Evolutionary conservation across 495 filamentous ascomycete species (phyloP), one percentile per base, ranked within the genome.

Genomic region (Paragyromitra xinjiangensis): DNA sequence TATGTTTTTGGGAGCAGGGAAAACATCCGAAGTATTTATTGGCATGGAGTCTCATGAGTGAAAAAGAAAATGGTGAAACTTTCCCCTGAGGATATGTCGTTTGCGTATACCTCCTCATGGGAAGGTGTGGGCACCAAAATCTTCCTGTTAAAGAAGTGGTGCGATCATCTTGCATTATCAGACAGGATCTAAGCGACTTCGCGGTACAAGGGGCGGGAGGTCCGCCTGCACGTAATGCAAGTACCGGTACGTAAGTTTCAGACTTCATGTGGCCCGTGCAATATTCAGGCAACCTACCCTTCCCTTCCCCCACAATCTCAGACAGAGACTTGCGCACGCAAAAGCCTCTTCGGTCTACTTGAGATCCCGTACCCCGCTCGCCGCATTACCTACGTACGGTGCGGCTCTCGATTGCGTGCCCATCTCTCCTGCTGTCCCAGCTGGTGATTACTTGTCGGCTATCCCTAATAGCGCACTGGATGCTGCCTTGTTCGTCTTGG

Each of bases 211-310:
- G 70, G 70, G 61, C 70, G 70, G 70, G 70, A 73, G 48, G 26
- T 40, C 59, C 39, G 59, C 70, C 64, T 73, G 70, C 70, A 64
- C 70, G 70, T 42, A 65, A 63, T 73, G 19, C 61, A 44, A 55
- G 59, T 73, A 65, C 61, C 22, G 34, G 61, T 40, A 64, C 26
- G 50, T 53, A 29, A 56, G 34, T 62, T 16, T 22, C 70, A 63
- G 69, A 53, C 63, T 73, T 42, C 63, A 65, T 72, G 74, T 77
- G 69, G 74, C 50, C 74, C 74, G 74, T 77, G 73, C 69, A 66
- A 53, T 61, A 77, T 77, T 77, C 69, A 77, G 74, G 74, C 74
- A 77, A 59, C 69, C 71, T 56, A 73, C 62, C 24, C 39, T 61
- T 53, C 62, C 24, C 39, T 61, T 53, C 69, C 69, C 59, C 71